Base-by-base conservation (phyloP, 495 filamentous ascomycete species). In the Hypomontagnella submonticulosa region DNA sequence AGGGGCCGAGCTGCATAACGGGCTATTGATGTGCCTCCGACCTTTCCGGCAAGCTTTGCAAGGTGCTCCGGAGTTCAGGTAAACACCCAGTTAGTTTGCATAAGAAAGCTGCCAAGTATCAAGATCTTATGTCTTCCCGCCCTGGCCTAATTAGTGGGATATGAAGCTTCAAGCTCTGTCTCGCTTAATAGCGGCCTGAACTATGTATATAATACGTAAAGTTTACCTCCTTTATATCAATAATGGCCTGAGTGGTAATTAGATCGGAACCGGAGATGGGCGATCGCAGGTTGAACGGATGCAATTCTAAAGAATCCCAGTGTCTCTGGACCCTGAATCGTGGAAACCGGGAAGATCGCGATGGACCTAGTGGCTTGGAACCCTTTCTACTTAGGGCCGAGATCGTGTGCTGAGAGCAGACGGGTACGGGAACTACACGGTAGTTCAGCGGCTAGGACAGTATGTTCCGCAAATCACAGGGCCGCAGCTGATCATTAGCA, bases 231-330 rank as follows among this genome's bases (percentile, higher is more conserved):
- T 46, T 46, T 7, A 11, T n/a, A 11, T 33, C 43, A 15, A 23
- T 34, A 50, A 32, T 37, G 30, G 23, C 23, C 23, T 27, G 23
- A 61, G 40, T 23, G 13, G n/a, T 16, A 16, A 41, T 16, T 34
- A 12, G 54, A 53, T 65, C 61, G 54, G 61, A 54, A 42, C 54
- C 54, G 54, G 54, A 44, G 33, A 6, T 40, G 34, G 8, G 52
- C 46, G 33, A 58, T 52, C 61, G 46, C 5, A 53, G 61, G 33
- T 58, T 20, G 36, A 50, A 44, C 5, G 52, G 61, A 58, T 57
- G 61, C 32, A 27, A 52, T 58, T 52, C 32, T 30, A 15, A 19
- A 52, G 23, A 44, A 41, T 42, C 42, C 36, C 34, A 37, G 27
- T 37, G 16, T 42, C 58, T 46, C 32, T 27, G 20, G 49, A 40